A percentile compares a stretch with the other conserved stretches of the same genome.
Evolutionary conservation across 495 filamentous ascomycete genomes (phyloP).

Genomic region (Bryoglossum gracile): DNA sequence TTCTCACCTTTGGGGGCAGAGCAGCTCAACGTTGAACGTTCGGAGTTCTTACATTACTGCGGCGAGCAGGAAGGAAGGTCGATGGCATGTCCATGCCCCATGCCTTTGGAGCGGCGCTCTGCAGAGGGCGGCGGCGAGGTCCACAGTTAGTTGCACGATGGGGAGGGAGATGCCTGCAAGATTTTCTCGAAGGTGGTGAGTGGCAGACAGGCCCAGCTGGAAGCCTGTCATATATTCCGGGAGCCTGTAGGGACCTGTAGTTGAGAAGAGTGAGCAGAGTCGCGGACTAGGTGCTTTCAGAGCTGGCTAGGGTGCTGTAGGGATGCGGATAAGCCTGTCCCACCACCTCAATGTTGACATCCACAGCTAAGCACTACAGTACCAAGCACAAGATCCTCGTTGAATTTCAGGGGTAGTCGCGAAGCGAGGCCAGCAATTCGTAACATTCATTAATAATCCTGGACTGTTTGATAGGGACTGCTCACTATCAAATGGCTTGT

Average conservation of each 20-base stretch:
- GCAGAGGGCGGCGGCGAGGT: slow-evolving; percentile 78
- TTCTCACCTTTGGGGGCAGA: too few species aligned
- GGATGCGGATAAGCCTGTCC: neutral
- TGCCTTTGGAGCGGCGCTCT: slow-evolving; percentile 42
- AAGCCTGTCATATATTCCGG: slow-evolving; percentile 5
- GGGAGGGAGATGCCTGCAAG: slow-evolving; percentile 8
- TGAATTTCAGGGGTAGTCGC: neutral
- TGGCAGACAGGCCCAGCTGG: neutral
- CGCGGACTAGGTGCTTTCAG: too few species aligned
- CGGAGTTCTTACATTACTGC: neutral
- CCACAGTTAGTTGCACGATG: slow-evolving; percentile 43
- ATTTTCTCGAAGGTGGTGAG: neutral
- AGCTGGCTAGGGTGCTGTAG: too few species aligned
- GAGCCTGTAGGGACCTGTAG: too few species aligned
- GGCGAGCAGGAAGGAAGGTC: neutral
- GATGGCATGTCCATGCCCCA: neutral
- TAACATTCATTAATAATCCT: too few species aligned
- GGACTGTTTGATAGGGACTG: too few species aligned
- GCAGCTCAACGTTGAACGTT: too few species aligned
- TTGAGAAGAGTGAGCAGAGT: too few species aligned
- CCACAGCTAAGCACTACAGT: neutral
- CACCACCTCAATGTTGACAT: neutral
- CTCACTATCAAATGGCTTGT: too few species aligned
- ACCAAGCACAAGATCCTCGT: neutral
- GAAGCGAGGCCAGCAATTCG: too few species aligned